phyloP scores from a whole-genome alignment of 2,329 filamentous ascomycete species.

The Lasiodiplodia sp. region DNA sequence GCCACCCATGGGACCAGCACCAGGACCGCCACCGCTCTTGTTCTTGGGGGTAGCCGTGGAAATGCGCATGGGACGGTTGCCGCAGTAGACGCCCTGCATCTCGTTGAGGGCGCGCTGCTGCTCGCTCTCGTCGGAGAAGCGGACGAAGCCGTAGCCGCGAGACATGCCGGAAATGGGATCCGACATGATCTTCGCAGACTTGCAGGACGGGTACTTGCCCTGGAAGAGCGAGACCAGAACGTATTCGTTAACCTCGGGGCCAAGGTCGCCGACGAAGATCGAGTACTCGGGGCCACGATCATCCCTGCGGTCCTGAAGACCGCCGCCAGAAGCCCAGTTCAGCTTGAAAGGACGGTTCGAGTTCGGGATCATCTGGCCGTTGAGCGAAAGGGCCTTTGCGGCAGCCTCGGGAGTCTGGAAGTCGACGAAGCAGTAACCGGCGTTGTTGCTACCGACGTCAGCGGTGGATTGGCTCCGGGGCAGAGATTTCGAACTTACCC shows the following conservation, averaged over 20 bases:
- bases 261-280: constrained; percentile 97
- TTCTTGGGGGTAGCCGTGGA: constrained; percentile 98
- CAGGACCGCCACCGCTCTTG: constrained; percentile 63
- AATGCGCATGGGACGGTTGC: constrained; percentile 98
- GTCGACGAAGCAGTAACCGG: constrained; percentile 98
- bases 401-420: constrained; percentile 84
- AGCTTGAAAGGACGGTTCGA: constrained; percentile 96
- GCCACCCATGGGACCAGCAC: constrained; percentile 59
- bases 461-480: constrained; percentile 29
- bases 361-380: constrained; percentile 90
- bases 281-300: constrained; percentile 95
- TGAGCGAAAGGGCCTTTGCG: constrained; percentile 87
- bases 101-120: constrained; percentile 95
- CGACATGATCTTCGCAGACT: constrained; percentile 99
- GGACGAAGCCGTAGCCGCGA: constrained; percentile 96
- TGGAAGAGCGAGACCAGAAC: constrained; percentile 97
- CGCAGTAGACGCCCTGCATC: constrained; percentile 99
- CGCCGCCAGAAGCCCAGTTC: constrained; percentile 98
- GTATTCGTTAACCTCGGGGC: constrained; percentile 98
- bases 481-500: constrained; percentile 66
- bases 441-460: constrained; percentile 79
- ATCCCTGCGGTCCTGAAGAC: constrained; percentile 92
- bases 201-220: constrained; percentile 94
- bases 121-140: constrained; percentile 93
- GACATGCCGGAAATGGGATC: constrained; percentile 98